These are phyloP conservation scores for Rhododendron griersonianum DNA, from an alignment of 148 eudicot species.

Conservation along the genomic window DNA sequence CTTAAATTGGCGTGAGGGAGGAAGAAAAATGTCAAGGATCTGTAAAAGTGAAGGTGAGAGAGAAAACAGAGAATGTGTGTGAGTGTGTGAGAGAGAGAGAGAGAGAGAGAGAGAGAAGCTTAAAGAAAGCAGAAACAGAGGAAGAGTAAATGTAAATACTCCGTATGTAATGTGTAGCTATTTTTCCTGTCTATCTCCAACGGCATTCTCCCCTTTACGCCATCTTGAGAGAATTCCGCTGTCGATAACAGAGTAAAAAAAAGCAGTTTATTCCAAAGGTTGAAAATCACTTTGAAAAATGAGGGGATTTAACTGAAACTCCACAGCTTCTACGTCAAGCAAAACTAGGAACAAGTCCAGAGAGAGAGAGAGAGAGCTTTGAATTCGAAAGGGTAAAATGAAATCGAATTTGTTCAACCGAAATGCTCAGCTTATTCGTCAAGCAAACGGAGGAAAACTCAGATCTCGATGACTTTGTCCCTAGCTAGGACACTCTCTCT, in stretches of 20 bases:
- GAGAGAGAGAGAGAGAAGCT: neutral
- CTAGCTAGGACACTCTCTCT: neutral
- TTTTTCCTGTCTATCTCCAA: neutral
- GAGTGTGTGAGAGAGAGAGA: neutral
- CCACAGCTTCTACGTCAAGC: neutral
- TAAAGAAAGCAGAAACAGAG: neutral
- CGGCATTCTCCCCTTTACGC: neutral
- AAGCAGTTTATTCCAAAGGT: neutral
- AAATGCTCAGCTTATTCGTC: neutral
- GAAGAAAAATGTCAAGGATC: neutral
- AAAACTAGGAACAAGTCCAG: neutral
- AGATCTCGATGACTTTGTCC: neutral
- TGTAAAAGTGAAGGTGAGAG: neutral
- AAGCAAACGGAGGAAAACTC: neutral
- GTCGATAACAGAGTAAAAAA: neutral
- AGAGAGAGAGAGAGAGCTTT: neutral
- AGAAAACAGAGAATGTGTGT: too few species aligned
- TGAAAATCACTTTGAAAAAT: neutral
- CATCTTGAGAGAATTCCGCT: neutral
- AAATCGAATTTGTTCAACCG: neutral
- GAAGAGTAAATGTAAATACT: neutral
- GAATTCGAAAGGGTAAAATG: neutral
- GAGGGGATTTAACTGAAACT: neutral
- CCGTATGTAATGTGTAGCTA: neutral
- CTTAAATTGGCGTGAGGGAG: neutral